phyloP scores from a whole-genome alignment of 2,329 filamentous ascomycete genomes.

The Chaetomiaceae sp. region DNA sequence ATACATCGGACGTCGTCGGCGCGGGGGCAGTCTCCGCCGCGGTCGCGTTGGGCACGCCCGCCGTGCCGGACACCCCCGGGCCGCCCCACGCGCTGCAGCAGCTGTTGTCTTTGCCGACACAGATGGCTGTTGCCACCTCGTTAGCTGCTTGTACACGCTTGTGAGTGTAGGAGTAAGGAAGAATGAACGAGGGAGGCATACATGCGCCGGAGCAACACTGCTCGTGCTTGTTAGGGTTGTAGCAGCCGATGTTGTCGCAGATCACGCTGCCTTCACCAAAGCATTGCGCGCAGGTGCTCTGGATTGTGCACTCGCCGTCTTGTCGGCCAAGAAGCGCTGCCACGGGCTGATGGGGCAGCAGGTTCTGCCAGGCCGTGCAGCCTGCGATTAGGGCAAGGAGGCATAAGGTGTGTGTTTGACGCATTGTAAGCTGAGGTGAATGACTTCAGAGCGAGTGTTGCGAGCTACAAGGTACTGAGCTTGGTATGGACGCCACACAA shows the following conservation, averaged over 20 bases:
- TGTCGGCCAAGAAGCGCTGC: background rate
- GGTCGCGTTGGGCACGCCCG: background rate
- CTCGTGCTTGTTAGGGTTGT: constrained; percentile 3
- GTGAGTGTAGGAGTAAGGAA: background rate
- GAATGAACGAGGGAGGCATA: background rate
- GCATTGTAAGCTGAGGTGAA: background rate
- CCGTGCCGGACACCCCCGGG: background rate
- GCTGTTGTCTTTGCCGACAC: constrained; percentile 2
- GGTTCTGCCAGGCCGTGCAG: background rate
- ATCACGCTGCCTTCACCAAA: constrained; percentile 4
- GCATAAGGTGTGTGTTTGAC: background rate
- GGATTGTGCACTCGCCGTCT: background rate
- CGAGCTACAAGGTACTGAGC: too few relatives aligned
- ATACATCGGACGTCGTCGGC: background rate
- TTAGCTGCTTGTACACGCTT: background rate
- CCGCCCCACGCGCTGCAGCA: constrained; percentile 5
- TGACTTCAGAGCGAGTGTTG: too few relatives aligned
- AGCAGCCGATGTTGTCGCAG: constrained; percentile 6
- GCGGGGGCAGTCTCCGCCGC: background rate
- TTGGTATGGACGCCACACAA: too few relatives aligned
- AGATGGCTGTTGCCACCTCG: background rate
- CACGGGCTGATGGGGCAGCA: background rate
- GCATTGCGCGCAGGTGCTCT: background rate
- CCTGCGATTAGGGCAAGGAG: background rate
- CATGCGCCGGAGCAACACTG: constrained; percentile 2